Evolutionary conservation across 192 early-diverging fungal genomes (phyloP).

Genomic region (Kickxella alabastrina): DNA sequence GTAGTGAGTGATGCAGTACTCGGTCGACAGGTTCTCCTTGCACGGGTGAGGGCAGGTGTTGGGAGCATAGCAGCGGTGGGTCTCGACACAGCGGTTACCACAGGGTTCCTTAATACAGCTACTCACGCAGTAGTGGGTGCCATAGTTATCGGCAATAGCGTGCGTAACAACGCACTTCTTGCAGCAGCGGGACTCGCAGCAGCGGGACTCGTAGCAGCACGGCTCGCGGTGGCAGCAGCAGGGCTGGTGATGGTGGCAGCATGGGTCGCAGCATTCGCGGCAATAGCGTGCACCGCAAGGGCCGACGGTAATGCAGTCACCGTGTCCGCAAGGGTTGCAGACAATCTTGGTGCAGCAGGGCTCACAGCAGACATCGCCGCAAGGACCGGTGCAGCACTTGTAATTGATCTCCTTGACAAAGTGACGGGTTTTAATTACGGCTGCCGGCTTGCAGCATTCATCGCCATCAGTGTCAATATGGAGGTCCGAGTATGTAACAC

Average conservation of each 20-base stretch:
- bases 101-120: conserved; percentile 52
- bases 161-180: conserved; percentile 40
- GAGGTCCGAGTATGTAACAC: conserved; percentile 44
- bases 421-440: conserved; percentile 49
- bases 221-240: conserved; percentile 25
- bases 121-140: conserved; percentile 52
- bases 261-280: conserved; percentile 5
- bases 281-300: conserved; percentile 25
- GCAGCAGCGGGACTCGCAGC: conserved; percentile 34
- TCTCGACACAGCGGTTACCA: conserved; percentile 47
- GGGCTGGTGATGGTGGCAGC: conserved; percentile 22
- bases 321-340: conserved; percentile 40
- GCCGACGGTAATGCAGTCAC: conserved; percentile 26
- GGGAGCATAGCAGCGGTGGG: conserved; percentile 47
- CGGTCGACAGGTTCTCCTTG: conserved; percentile 44
- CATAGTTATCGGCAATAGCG: conserved; percentile 44
- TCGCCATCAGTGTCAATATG: conserved; percentile 46
- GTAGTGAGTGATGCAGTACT: conserved; percentile 51
- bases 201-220: conserved; percentile 26
- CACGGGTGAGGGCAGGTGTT: conserved; percentile 32
- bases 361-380: conserved; percentile 47
- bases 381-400: conserved; percentile 52
- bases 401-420: conserved; percentile 52
- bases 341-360: conserved; percentile 51
- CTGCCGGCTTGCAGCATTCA: conserved; percentile 49